Base-by-base conservation (phyloP, 108 stramenopile species). In the Cyclotella kingstonii region DNA sequence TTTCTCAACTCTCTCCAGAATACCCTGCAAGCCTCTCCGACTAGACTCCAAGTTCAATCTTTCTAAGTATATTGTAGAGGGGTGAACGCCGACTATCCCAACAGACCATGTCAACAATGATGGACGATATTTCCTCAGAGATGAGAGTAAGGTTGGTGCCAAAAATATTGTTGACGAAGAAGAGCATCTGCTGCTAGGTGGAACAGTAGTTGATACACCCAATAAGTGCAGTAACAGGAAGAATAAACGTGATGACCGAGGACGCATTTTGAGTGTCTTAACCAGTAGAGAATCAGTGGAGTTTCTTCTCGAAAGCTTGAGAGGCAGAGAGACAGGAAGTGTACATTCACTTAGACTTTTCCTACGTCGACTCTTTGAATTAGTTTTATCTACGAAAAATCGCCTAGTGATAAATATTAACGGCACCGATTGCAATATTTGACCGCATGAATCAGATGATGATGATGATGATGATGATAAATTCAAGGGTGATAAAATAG, bases 11-110 rank as follows among this genome's bases (percentile, higher is more conserved):
- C 42, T 54, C 25, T 73, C 63, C 50, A 81, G 39, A 1, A 72
- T 19, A 2, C 63, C 76, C 29, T 19, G 34, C 6, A 76, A 43
- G 41, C 77, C 77, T 1, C 51, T 33, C 7, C 34, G 52, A 27
- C 34, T 28, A 19, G 68, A 67, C 53, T 58, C 48, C n/a, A 78
- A 30, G 38, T 78, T 34, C 25, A 83, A 58, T 40, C 70, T 23
- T 64, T 86, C 81, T 11, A 86, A 60, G 33, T 78, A 63, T 17
- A 85, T 82, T 15, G 83, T 60, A 5, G 48, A 44, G 31, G 83
- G 75, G 44, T 81, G 75, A 33, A 82, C 84, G 5, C 80, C 83
- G 23, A 80, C 72, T 44, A 89, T 79, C 6, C 82, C 78, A 22
- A 51, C 47, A 17, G 46, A 52, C 21, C 39, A 45, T 25, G 58